These are phyloP conservation scores for Blastobotrys robertii DNA, from an alignment of 805 yeast species.

Conservation along the genomic window DNA sequence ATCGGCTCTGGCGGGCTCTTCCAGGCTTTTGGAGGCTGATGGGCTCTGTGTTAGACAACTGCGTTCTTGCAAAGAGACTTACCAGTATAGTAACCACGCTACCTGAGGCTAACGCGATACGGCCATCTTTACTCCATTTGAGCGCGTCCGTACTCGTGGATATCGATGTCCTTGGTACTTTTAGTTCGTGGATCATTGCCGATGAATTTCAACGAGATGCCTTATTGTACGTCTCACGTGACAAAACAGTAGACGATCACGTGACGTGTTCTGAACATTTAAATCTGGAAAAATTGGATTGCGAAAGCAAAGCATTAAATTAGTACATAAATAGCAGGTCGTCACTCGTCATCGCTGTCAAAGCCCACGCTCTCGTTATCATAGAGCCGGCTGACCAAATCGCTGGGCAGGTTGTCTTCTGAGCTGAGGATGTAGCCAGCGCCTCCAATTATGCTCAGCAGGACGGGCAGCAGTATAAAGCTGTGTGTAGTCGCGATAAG, in stretches of 20 bases:
- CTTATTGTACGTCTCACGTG: too few species aligned
- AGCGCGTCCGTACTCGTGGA: conserved; percentile 9
- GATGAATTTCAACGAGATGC: not conserved
- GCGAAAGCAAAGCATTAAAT: not conserved
- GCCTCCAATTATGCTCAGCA: conserved; percentile 58
- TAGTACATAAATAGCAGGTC: not conserved
- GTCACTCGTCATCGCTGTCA: conserved; percentile 2
- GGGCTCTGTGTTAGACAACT: conserved; percentile 2
- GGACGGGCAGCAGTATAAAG: conserved; percentile 66
- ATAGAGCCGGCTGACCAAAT: conserved; percentile 18
- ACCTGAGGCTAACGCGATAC: conserved; percentile 11
- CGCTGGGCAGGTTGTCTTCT: conserved; percentile 19
- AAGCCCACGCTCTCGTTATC: conserved; percentile 1
- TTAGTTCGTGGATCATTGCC: conserved; percentile 5
- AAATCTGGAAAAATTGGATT: too few species aligned
- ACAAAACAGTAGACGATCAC: not conserved
- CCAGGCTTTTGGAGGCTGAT: conserved; percentile 4
- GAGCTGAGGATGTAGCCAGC: conserved; percentile 36
- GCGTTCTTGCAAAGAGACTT: not conserved
- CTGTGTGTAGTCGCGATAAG: conserved; percentile 71
- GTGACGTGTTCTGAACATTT: not conserved
- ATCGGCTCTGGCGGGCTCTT: conserved; percentile 2
- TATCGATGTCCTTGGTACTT: conserved; percentile 3
- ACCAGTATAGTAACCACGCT: conserved; percentile 10
- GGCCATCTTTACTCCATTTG: conserved; percentile 19